Evolutionary conservation across 306 rosid species (phyloP).

Genomic region (Lotus japonicus): DNA sequence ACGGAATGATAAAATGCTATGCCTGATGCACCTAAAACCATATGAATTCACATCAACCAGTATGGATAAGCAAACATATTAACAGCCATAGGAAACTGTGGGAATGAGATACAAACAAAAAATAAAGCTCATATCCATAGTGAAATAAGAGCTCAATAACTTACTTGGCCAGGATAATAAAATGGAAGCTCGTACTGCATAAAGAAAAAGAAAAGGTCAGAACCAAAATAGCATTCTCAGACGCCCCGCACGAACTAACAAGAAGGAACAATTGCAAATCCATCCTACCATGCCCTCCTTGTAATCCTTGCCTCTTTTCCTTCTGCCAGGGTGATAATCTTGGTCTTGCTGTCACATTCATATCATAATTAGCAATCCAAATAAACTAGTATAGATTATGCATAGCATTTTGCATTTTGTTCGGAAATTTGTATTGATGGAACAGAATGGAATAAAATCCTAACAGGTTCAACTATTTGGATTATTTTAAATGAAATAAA

Average conservation of each 20-base stretch:
- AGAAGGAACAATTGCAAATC: background rate
- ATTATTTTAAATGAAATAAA: too few species aligned
- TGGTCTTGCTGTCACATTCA: constrained; percentile 65
- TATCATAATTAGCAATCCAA: constrained; percentile 16
- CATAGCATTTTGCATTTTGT: background rate
- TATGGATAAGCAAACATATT: background rate
- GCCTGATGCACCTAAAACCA: background rate
- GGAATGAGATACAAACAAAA: background rate
- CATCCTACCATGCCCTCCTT: constrained; percentile 79
- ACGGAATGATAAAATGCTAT: background rate
- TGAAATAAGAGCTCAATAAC: constrained; percentile 22
- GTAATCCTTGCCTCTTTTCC: constrained; percentile 97
- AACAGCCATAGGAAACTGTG: background rate
- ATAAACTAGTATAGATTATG: background rate
- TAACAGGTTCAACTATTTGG: too few species aligned
- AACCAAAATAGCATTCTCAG: constrained; percentile 12
- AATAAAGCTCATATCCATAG: constrained; percentile 2
- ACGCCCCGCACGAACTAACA: background rate
- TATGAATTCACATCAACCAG: background rate
- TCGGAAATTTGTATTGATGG: background rate
- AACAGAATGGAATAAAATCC: too few species aligned
- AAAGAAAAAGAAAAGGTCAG: background rate
- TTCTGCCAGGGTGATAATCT: constrained; percentile 89
- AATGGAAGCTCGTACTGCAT: constrained; percentile 98
- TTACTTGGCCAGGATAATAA: constrained; percentile 96